Conservation (phyloP, 768 basidiomycete species). For the Mycena epipterygia region DNA sequence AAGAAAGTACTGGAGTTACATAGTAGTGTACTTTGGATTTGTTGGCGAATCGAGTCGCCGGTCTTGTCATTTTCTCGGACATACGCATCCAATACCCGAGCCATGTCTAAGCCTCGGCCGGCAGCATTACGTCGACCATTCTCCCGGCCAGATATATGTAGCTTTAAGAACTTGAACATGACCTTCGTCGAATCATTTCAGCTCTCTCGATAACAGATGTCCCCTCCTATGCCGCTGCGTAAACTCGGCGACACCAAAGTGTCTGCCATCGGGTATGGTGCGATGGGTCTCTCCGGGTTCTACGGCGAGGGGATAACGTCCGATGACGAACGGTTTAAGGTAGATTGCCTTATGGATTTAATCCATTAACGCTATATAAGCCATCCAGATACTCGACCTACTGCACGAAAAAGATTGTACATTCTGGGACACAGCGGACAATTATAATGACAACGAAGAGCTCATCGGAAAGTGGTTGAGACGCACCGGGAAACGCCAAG, state of each 20-base stretch:
- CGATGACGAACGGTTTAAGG: conserved; percentile 43
- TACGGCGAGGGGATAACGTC: conserved; percentile 30
- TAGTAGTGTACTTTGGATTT: too few relatives aligned
- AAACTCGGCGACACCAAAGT: conserved; percentile 40
- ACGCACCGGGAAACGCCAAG: conserved; percentile 14
- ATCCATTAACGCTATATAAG: not conserved
- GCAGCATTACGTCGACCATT: too few relatives aligned
- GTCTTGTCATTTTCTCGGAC: too few relatives aligned
- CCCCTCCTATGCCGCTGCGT: not conserved
- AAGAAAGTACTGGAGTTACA: too few relatives aligned
- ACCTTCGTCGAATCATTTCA: too few relatives aligned
- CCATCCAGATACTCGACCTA: conserved; percentile 47
- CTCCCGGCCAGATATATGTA: too few relatives aligned
- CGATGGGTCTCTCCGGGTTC: conserved; percentile 46
- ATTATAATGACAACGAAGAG: conserved; percentile 56
- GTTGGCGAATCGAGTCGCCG: too few relatives aligned
- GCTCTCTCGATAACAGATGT: not conserved
- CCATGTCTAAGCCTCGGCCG: too few relatives aligned
- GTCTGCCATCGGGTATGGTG: conserved; percentile 46
- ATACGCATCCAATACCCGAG: too few relatives aligned
- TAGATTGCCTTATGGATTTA: conserved; percentile 26
- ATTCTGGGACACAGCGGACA: conserved; percentile 61
- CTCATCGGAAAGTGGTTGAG: conserved; percentile 48
- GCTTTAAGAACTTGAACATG: too few relatives aligned
- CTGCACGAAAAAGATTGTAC: conserved; percentile 54